Conservation (phyloP, 176 grass and related monocot species). For the Dendrocalamus sinicus region DNA sequence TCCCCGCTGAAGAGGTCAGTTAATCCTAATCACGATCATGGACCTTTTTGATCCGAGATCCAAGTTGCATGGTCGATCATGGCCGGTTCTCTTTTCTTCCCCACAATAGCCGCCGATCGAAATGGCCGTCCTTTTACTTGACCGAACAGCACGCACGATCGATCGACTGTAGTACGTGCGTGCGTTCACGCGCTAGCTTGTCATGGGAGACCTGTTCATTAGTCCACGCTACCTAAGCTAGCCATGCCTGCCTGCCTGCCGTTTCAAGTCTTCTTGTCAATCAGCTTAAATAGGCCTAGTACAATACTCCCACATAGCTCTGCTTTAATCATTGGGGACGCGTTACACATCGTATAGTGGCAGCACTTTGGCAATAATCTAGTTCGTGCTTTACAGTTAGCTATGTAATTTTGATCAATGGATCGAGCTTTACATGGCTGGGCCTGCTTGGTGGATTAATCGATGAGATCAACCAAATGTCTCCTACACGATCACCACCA, state of each 20-base stretch:
- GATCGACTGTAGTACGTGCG: background rate
- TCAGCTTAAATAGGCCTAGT: background rate
- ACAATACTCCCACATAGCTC: background rate
- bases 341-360: background rate
- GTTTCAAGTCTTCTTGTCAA: background rate
- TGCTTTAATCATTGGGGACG: background rate
- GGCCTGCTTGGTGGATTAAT: background rate
- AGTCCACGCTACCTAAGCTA: background rate
- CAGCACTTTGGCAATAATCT: background rate
- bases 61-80: background rate
- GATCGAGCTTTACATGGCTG: background rate
- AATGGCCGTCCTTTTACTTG: background rate
- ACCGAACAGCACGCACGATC: background rate
- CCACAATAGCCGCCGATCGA: background rate
- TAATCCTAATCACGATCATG: background rate
- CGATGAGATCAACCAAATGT: background rate
- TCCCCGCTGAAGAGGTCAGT: too few species aligned
- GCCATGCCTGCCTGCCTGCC: background rate
- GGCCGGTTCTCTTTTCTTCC: background rate
- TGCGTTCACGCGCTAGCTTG: background rate
- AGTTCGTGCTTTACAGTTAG: background rate
- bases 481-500: background rate
- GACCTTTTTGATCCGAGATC: background rate
- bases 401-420: background rate
- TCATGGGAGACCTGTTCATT: background rate